Evolutionary conservation across 176 grass and related monocot species (phyloP), one percentile per base, ranked within the genome.

Genomic region (Phoenix roebelenii): DNA sequence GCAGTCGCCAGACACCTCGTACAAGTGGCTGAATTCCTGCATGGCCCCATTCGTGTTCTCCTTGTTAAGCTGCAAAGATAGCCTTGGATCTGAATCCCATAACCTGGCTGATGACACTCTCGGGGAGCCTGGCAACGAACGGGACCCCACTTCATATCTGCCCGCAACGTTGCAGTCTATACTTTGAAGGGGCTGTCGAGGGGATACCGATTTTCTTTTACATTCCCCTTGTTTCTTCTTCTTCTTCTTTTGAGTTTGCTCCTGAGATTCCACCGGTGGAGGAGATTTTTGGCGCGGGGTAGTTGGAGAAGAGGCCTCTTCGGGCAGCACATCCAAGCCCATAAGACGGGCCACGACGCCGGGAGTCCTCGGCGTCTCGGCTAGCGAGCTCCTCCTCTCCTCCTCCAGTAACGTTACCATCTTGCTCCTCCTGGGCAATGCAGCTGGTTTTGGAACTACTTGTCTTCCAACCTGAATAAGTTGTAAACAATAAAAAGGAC

Each of bases 61-160:
- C 52, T 58, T 76, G 57, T 81, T 65, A 52, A 79, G 60, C 77
- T 97, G 92, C 32, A 97, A 49, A 0, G 87, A 97, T 53, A 78
- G 55, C 49, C 83, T 68, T 18, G 70, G 70, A 16, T 79, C 72
- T 2, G 64, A 63, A 20, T 89, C 86, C 77, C 56, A 69, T 9
- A 63, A 51, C 55, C 77, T 60, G 32, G 69, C 65, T 17, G 86
- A 78, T 7, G 85, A 61, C 9, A 16, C 72, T 0, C 92, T 72
- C 44, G 87, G 92, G 50, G 92, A 80, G 23, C 85, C 87, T 1
- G 87, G 92, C 7, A 88, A 78, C 0, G 87, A 97, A 5, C 62
- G 57, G 30, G 71, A 58, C 9, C 65, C 52, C 4, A 61, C 56
- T 44, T 44, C 35, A 44, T 44, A 12, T 44, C 35, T 14, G 10